Percentiles rank a stretch among this genome's conserved stretches.
phyloP scores from a whole-genome alignment of 169 alveolate species.

The Plasmodium malariae region DNA sequence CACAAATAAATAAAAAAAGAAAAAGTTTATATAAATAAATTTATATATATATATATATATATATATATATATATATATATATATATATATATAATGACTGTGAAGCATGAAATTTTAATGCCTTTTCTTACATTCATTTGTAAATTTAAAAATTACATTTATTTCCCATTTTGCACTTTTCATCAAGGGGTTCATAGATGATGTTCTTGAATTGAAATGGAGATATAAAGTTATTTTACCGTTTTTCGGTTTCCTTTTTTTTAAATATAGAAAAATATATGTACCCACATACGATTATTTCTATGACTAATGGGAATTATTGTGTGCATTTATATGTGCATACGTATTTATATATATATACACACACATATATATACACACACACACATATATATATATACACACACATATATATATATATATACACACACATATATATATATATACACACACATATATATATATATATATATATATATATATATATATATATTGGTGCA shows the following conservation, averaged over 20 bases:
- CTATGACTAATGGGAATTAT: too few relatives aligned
- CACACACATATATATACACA: too few relatives aligned
- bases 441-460: not conserved
- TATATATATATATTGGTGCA: not conserved
- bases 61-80: constrained; percentile 3
- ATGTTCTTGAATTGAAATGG: constrained; percentile 93
- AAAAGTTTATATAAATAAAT: not conserved
- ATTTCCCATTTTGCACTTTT: constrained; percentile 8
- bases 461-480: constrained; percentile 1
- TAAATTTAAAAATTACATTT: constrained; percentile 4
- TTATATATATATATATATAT: not conserved
- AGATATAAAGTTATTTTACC: constrained; percentile 94
- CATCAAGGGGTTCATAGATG: constrained; percentile 92
- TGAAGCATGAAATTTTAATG: not conserved
- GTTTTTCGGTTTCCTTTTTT: constrained; percentile 85
- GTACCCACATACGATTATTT: not conserved
- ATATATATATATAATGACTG: not conserved
- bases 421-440: too few relatives aligned
- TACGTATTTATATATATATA: too few relatives aligned
- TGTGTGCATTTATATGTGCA: not conserved
- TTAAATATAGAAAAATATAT: constrained; percentile 6
- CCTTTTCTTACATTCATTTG: not conserved
- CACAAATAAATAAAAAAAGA: not conserved
- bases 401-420: too few relatives aligned
- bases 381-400: too few relatives aligned